Evolutionary conservation across 345 rosid species (phyloP), one percentile per base, ranked within the genome.

Genomic region (Gossypium arboreum): DNA sequence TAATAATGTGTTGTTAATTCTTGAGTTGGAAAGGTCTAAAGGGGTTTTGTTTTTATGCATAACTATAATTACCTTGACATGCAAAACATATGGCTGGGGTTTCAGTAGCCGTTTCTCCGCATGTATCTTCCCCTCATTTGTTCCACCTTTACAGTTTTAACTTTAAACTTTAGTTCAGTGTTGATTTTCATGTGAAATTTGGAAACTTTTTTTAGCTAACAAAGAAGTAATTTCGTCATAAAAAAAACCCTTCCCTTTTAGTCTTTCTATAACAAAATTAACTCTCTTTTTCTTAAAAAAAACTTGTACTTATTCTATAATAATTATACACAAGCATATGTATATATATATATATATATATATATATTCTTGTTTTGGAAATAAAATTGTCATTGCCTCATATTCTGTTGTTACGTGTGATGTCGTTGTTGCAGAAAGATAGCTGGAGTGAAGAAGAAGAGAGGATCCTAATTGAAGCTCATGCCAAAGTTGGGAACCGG

Each of bases 371-470:
- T 22, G 7, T 51, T 45, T 18, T 45, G 39, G 58, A 15, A 67
- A 20, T 13, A 34, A 1, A 47, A 47, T 2, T 55, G 59, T 6
- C 27, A 20, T 12, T 9, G 2, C 1, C 24, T 2, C 45, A 62
- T 8, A 45, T 64, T 41, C 9, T 41, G 7, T 39, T 72, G 2
- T 27, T 47, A 7, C 41, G 24, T 7, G 2, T 59, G 18, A 50
- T 73, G 39, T 57, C 3, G 16, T 47, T 11, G 16, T 25, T 66
- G 3, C 82, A 94, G 99, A 94, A 94, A 76, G 97, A 94, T 73
- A 84, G 94, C 75, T 93, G 99, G 97, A 91, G 84, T 63, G 97
- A 92, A 78, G 93, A 93, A 82, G 98, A 94, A 77, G 98, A 94
- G 82, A 90, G 75, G 62, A 75, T 83, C 54, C 74, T 94, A 24